phyloP scores from a whole-genome alignment of 371 early-diverging fungal genomes.

The Thermomucor indicae-seudaticae region DNA sequence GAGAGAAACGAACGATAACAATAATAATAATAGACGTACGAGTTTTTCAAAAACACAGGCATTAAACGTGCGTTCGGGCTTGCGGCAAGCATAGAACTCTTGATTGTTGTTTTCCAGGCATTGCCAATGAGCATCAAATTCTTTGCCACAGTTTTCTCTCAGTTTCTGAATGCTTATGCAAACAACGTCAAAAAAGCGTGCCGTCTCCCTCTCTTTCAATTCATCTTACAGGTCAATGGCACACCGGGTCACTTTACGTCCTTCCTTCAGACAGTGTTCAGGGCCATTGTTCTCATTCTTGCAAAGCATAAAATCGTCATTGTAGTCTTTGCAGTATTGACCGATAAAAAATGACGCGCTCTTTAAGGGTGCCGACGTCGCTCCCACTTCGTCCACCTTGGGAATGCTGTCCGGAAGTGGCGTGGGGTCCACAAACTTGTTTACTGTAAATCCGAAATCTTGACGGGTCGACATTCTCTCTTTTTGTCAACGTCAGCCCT shows the following conservation, averaged over 20 bases:
- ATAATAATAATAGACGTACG: conserved; percentile 43
- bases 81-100: conserved; percentile 78
- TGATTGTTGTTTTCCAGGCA: conserved; percentile 92
- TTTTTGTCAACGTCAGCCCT: too few relatives aligned
- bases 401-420: conserved; percentile 68
- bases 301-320: conserved; percentile 96
- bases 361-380: conserved; percentile 89
- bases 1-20: not conserved
- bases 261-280: conserved; percentile 87
- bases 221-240: conserved; percentile 79
- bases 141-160: conserved; percentile 84
- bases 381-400: conserved; percentile 84
- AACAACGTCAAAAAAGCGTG: not conserved
- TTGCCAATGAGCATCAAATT: conserved; percentile 90
- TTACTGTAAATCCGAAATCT: conserved; percentile 29
- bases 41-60: conserved; percentile 88
- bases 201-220: not conserved
- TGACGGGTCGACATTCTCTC: conserved; percentile 40
- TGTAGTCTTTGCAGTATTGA: conserved; percentile 85
- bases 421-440: conserved; percentile 68
- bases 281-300: conserved; percentile 90
- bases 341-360: conserved; percentile 92
- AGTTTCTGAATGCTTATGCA: conserved; percentile 71
- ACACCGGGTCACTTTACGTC: conserved; percentile 94
- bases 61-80: conserved; percentile 79